Conservation (phyloP, 1,284 basidiomycete species). For the Fomes fomentarius region DNA sequence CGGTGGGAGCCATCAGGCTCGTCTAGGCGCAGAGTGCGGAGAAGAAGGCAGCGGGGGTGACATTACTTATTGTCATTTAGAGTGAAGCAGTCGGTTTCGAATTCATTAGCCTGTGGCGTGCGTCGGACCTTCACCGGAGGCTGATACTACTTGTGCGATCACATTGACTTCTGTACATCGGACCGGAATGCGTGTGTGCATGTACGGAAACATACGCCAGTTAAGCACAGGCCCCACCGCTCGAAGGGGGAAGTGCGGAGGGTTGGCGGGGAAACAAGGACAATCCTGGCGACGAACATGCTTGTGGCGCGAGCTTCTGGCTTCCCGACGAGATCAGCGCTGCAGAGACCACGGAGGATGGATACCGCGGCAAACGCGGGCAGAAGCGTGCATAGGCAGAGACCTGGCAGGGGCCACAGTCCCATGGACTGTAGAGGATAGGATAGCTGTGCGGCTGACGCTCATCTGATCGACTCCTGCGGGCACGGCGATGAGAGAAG, state of each 20-base stretch:
- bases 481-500: no score
- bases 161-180: background rate
- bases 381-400: background rate
- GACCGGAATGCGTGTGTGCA: background rate
- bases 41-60: no score
- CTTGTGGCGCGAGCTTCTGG: background rate
- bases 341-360: background rate
- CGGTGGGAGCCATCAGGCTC: background rate
- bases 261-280: background rate
- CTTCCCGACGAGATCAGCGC: background rate
- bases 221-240: background rate
- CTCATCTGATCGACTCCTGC: no score
- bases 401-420: no score
- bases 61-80: no score
- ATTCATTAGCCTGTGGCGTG: no score
- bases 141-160: no score
- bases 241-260: background rate
- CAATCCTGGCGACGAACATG: conserved; percentile 1
- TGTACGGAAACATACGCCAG: background rate
- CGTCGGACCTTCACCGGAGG: no score
- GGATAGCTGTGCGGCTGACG: no score
- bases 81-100: no score
- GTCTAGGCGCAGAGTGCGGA: no score
- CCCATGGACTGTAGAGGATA: no score
- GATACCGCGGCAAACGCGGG: background rate